Evolutionary conservation across 2,329 filamentous ascomycete genomes (phyloP).

Genomic region (Zarea fungicola): DNA sequence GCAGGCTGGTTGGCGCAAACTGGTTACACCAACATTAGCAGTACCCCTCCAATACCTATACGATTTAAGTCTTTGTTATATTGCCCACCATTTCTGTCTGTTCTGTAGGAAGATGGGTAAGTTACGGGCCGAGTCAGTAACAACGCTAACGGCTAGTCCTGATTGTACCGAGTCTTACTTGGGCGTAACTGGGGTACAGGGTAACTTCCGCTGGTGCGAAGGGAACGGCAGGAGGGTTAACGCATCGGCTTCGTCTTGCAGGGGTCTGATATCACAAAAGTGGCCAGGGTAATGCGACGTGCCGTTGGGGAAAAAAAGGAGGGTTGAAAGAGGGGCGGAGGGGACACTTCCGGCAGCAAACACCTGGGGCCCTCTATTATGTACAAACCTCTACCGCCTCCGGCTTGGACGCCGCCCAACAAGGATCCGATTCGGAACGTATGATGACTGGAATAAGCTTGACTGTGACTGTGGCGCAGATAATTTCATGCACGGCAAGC

Average conservation of each 20-base stretch:
- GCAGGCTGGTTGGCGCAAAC: neutral
- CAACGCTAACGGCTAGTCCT: constrained; percentile 2
- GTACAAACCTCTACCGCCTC: too few species aligned
- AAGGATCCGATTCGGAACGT: neutral
- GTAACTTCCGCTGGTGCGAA: constrained; percentile 13
- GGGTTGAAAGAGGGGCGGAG: neutral
- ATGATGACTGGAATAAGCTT: neutral
- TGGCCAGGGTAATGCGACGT: constrained; percentile 10
- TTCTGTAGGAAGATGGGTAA: too few species aligned
- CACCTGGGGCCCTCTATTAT: too few species aligned
- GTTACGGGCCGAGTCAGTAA: too few species aligned
- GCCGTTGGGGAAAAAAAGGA: neutral
- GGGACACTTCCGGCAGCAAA: too few species aligned
- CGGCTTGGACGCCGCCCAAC: neutral
- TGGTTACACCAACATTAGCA: constrained; percentile 12
- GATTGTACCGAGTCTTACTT: too few species aligned
- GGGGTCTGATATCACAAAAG: too few species aligned
- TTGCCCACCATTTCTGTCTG: constrained; percentile 2
- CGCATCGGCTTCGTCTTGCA: too few species aligned
- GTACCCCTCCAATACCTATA: neutral
- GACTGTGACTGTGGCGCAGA: neutral
- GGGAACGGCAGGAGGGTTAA: constrained; percentile 1
- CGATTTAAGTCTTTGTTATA: too few species aligned
- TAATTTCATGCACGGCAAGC: neutral
- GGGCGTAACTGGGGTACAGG: neutral